phyloP scores from a whole-genome alignment of 148 eudicot genomes.

The Rhododendron molle region DNA sequence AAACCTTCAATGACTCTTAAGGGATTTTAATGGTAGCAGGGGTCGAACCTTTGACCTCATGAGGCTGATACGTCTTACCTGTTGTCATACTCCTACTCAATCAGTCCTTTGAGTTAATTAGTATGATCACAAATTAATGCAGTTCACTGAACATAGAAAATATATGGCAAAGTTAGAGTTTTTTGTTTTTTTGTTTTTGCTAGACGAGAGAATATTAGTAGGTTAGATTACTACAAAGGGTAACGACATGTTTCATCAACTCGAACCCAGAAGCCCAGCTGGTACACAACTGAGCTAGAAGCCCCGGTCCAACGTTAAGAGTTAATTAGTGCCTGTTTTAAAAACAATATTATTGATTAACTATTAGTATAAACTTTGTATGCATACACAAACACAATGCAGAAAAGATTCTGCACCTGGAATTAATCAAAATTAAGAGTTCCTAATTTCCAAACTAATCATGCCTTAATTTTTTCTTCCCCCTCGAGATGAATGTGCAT shows the following conservation, averaged over 20 bases:
- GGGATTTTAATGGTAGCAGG: neutral
- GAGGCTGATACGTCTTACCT: neutral
- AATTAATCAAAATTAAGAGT: neutral
- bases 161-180: neutral
- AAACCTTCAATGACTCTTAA: neutral
- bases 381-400: neutral
- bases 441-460: neutral
- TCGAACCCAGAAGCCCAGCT: too few relatives aligned
- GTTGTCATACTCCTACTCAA: neutral
- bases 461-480: neutral
- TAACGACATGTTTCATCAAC: too few relatives aligned
- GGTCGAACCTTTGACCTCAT: neutral
- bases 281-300: too few relatives aligned
- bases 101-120: neutral
- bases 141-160: neutral
- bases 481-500: neutral
- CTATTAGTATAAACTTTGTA: neutral
- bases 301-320: neutral
- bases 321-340: neutral
- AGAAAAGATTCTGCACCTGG: slow-evolving; percentile 1
- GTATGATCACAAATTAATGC: neutral
- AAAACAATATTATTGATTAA: neutral
- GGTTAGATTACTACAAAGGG: neutral
- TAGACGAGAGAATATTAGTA: neutral
- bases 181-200: too few relatives aligned